phyloP scores from a whole-genome alignment of 164 flowering plant species.

The Chloranthus sessilifolius region DNA sequence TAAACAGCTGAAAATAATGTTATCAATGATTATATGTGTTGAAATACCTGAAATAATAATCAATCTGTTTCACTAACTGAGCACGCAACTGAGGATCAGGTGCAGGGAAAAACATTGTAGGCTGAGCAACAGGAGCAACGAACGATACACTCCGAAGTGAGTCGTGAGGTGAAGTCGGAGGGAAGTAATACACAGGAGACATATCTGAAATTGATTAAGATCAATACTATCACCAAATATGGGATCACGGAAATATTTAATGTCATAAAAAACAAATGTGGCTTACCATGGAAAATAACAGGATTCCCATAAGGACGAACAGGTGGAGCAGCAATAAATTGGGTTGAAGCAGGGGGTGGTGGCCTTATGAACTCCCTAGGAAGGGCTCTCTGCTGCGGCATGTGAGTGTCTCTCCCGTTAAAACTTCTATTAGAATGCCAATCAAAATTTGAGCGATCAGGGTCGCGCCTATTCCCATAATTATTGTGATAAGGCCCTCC shows the following conservation, averaged over 20 bases:
- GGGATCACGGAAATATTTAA: not conserved
- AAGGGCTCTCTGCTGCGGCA: slow-evolving; percentile 35
- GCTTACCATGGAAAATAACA: slow-evolving; percentile 43
- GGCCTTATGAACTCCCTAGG: slow-evolving; percentile 30
- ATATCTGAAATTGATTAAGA: slow-evolving; percentile 24
- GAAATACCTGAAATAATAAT: slow-evolving; percentile 80
- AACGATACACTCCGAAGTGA: slow-evolving; percentile 35
- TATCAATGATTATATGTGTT: no score
- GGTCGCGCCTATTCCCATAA: slow-evolving; percentile 65
- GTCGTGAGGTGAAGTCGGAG: slow-evolving; percentile 36
- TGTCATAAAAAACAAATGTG: not conserved
- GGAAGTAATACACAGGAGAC: slow-evolving; percentile 33
- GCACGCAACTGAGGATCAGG: slow-evolving; percentile 43
- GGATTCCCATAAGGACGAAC: slow-evolving; percentile 32
- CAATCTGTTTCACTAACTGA: slow-evolving; percentile 57
- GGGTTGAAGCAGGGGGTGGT: slow-evolving; percentile 23
- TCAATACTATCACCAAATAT: not conserved
- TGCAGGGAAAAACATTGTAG: slow-evolving; percentile 30
- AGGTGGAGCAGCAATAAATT: slow-evolving; percentile 32
- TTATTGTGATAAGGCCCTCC: slow-evolving; percentile 39
- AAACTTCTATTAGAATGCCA: slow-evolving; percentile 40
- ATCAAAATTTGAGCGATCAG: slow-evolving; percentile 52
- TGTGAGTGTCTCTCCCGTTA: slow-evolving; percentile 38
- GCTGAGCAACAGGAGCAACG: slow-evolving; percentile 26
- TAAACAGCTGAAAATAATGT: no score